Evolutionary conservation across 1,284 basidiomycete genomes (phyloP).

Genomic region (Cutaneotrichosporon cavernicola): DNA sequence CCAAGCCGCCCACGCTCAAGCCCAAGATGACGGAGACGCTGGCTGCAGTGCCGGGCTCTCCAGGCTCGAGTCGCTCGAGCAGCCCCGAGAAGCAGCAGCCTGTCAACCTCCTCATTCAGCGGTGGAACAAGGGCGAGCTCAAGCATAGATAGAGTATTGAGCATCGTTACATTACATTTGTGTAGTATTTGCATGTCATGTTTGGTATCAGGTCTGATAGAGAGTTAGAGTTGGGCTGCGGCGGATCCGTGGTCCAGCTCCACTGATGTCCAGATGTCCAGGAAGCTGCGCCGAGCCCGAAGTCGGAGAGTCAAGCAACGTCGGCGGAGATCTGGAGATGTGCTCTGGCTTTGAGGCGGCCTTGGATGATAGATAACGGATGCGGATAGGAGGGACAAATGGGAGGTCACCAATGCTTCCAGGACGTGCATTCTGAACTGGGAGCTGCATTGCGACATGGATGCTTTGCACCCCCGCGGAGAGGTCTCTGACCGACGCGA

Average conservation of each 20-base stretch:
- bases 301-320: too few species aligned
- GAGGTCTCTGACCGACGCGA: too few species aligned
- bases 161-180: not conserved
- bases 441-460: too few species aligned
- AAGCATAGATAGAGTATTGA: slow-evolving; percentile 1
- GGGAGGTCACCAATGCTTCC: too few species aligned
- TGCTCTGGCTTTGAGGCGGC: too few species aligned
- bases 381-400: too few species aligned
- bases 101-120: slow-evolving; percentile 43
- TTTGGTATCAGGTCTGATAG: not conserved
- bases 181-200: slow-evolving; percentile 3
- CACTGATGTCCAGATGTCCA: not conserved
- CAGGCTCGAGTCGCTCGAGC: slow-evolving; percentile 17
- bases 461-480: too few species aligned
- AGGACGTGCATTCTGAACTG: too few species aligned
- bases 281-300: too few species aligned
- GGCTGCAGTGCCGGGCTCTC: not conserved
- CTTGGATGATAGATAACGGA: too few species aligned
- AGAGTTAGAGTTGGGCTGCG: not conserved
- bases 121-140: slow-evolving; percentile 39
- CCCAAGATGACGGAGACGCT: slow-evolving; percentile 3
- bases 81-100: slow-evolving; percentile 49
- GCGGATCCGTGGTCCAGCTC: not conserved
- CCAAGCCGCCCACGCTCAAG: slow-evolving; percentile 4
- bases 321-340: too few species aligned